Percentiles rank a stretch among this genome's conserved stretches.
phyloP scores from a whole-genome alignment of 768 basidiomycete genomes.

The Suillus alpinus region DNA sequence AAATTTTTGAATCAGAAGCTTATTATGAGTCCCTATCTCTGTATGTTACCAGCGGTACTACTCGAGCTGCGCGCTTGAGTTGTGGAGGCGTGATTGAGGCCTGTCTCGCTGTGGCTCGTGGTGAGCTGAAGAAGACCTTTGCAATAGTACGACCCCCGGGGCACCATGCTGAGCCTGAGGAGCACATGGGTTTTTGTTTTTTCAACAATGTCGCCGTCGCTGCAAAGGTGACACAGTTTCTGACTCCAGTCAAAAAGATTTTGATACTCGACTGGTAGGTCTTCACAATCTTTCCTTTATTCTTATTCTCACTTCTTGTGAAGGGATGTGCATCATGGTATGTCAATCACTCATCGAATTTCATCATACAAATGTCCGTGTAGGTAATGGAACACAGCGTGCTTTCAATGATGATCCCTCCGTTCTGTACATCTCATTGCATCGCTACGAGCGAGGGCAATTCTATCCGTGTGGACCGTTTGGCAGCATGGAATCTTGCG shows the following conservation, averaged over 20 bases:
- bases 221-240: constrained; percentile 72
- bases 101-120: constrained; percentile 77
- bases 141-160: constrained; percentile 97
- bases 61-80: constrained; percentile 80
- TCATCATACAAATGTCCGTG: not conserved
- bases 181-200: constrained; percentile 99
- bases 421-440: constrained; percentile 91
- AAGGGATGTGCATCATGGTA: constrained; percentile 97
- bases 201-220: constrained; percentile 98
- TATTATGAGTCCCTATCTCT: constrained; percentile 93
- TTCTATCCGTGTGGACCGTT: constrained; percentile 95
- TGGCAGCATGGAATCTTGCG: constrained; percentile 83
- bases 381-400: constrained; percentile 95
- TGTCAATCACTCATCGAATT: constrained; percentile 11
- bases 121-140: constrained; percentile 80
- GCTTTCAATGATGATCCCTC: constrained; percentile 92
- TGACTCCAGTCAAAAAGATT: constrained; percentile 71
- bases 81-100: constrained; percentile 96
- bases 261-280: constrained; percentile 94
- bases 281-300: constrained; percentile 2
- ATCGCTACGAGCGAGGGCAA: constrained; percentile 87
- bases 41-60: constrained; percentile 85
- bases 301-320: constrained; percentile 9
- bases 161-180: constrained; percentile 97
- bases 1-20: constrained; percentile 68